phyloP scores from a whole-genome alignment of 495 filamentous ascomycete genomes.

The Aspergillus mulundensis region DNA sequence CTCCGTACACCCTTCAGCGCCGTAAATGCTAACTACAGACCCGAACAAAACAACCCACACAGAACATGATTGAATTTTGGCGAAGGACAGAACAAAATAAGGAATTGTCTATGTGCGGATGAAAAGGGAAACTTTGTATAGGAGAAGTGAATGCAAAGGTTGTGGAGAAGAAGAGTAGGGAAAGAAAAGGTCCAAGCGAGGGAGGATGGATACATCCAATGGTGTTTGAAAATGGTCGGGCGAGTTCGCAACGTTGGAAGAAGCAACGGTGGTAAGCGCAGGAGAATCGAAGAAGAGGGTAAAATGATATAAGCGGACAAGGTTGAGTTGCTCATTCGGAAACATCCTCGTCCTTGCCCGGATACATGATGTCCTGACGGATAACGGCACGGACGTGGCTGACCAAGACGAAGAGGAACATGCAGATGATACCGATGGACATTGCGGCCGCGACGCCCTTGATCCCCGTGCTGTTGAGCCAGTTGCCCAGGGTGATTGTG shows the following conservation, averaged over 20 bases:
- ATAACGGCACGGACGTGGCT: conserved; percentile 52
- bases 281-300: not conserved
- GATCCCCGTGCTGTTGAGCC: conserved; percentile 36
- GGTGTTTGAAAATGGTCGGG: not conserved
- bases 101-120: not conserved
- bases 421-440: conserved; percentile 50
- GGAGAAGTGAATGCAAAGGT: not conserved
- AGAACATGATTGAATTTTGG: not conserved
- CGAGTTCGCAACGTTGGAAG: not conserved
- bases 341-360: conserved; percentile 60
- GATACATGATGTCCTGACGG: conserved; percentile 53
- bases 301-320: not conserved
- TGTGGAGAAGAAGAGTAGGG: not conserved
- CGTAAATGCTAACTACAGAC: not conserved
- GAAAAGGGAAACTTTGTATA: not conserved
- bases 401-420: conserved; percentile 56
- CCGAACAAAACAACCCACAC: not conserved
- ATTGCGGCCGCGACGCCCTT: conserved; percentile 36
- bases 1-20: not conserved
- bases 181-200: not conserved
- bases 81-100: not conserved
- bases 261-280: not conserved
- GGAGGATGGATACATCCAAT: not conserved
- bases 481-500: conserved; percentile 42
- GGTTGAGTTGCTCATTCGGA: conserved; percentile 24